Evolutionary conservation across 805 yeast species (phyloP).

Genomic region (Saccharomycopsis oosterbeekiorum): DNA sequence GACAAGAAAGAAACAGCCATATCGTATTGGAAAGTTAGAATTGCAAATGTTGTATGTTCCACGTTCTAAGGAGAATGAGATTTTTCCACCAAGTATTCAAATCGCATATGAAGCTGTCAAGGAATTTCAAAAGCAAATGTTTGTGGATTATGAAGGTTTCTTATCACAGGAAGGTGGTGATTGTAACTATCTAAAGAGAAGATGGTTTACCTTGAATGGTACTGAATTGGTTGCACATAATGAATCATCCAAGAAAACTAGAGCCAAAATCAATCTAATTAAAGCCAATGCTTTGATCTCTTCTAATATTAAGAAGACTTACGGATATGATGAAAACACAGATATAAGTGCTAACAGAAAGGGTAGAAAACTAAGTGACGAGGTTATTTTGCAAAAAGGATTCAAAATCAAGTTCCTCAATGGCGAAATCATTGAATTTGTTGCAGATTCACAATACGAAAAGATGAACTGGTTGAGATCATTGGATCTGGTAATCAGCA

Average conservation of each 20-base stretch:
- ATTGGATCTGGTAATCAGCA: slow-evolving; percentile 45
- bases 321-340: slow-evolving; percentile 23
- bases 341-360: not conserved
- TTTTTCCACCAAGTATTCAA: slow-evolving; percentile 60
- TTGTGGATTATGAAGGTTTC: slow-evolving; percentile 47
- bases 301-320: slow-evolving; percentile 22
- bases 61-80: slow-evolving; percentile 47
- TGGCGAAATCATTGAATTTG: slow-evolving; percentile 75
- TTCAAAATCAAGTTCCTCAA: slow-evolving; percentile 68
- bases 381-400: slow-evolving; percentile 56
- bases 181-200: slow-evolving; percentile 58
- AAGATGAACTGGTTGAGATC: slow-evolving; percentile 56
- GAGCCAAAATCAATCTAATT: slow-evolving; percentile 66
- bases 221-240: slow-evolving; percentile 67
- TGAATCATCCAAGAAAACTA: slow-evolving; percentile 54
- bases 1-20: slow-evolving; percentile 36
- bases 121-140: slow-evolving; percentile 29
- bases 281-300: slow-evolving; percentile 40
- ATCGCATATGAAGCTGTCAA: slow-evolving; percentile 36
- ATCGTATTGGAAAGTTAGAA: slow-evolving; percentile 55
- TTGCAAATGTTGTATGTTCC: slow-evolving; percentile 64
- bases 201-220: slow-evolving; percentile 69
- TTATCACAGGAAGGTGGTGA: slow-evolving; percentile 91
- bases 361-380: slow-evolving; percentile 60
- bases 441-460: slow-evolving; percentile 61